phyloP scores from a whole-genome alignment of 2,329 filamentous ascomycete species.

The Claviceps maximensis region DNA sequence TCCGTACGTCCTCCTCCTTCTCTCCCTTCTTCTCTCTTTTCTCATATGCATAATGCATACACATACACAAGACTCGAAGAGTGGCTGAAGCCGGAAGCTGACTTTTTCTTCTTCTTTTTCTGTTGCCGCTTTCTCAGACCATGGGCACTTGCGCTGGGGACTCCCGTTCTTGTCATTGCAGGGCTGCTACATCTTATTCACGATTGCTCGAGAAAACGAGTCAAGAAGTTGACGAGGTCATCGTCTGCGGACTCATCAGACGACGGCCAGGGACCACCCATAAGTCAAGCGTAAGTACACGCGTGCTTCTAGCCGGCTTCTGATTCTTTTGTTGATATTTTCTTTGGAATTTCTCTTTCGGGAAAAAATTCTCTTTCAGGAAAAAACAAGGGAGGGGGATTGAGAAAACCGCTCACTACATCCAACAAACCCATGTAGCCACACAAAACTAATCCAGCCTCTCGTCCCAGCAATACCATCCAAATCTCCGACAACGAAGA shows the following conservation, averaged over 20 bases:
- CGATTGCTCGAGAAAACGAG: constrained; percentile 22
- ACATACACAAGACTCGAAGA: too few relatives aligned
- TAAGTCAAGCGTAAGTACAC: constrained; percentile 30
- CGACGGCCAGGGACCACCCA: constrained; percentile 18
- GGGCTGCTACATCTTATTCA: constrained; percentile 37
- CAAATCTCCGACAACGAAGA: constrained; percentile 20
- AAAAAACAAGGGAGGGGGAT: not conserved
- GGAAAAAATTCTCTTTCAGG: not conserved
- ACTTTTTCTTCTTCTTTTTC: not conserved
- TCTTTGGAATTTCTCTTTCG: too few relatives aligned
- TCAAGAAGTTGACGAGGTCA: constrained; percentile 19
- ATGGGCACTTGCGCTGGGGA: constrained; percentile 47
- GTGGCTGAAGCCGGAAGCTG: not conserved
- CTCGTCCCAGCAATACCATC: constrained; percentile 21
- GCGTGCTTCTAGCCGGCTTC: not conserved
- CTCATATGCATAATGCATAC: too few relatives aligned
- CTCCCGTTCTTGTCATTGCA: constrained; percentile 45
- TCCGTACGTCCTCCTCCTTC: constrained; percentile 27
- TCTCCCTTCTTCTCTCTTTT: too few relatives aligned
- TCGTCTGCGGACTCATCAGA: constrained; percentile 12
- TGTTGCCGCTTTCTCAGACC: constrained; percentile 21
- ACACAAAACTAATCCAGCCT: not conserved
- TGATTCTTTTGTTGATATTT: not conserved
- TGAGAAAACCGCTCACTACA: too few relatives aligned
- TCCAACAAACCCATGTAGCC: too few relatives aligned